Evolutionary conservation across 2,329 filamentous ascomycete species (phyloP), one percentile per base, ranked within the genome.

Genomic region (Botryosphaeria dothidea): DNA sequence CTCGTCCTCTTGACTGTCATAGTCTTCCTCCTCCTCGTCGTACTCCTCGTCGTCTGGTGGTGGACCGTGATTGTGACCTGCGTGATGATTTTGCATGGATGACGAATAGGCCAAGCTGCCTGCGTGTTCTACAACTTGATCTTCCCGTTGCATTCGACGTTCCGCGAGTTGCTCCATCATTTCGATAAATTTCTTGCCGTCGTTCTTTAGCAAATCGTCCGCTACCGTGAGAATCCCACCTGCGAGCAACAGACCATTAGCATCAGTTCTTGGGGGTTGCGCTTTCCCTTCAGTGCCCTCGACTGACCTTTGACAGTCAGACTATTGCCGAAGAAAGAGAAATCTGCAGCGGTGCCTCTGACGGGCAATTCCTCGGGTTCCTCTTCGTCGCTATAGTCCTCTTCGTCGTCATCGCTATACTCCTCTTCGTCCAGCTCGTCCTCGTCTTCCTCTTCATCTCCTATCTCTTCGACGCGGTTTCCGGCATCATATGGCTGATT

Each of bases 101-200:
- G 88, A 84, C 69, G 52, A 52, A 45, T 65, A 65, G 82, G 81
- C 61, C 83, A 79, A 74, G 84, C 84, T 68, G 86, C 84, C 64
- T 74, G 88, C 84, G 72, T 87, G 87, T 70, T 89, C 88, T 58
- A 92, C 92, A 75, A 97, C 93, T 80, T 95, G 63, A 36, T 65
- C 93, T 82, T 98, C 94, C 71, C 95, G 90, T 75, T 93, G 92
- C 94, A 99, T 97, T 72, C 95, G 88, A 72, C 94, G 92, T 81
- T 99, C 95, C 41, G 95, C 95, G 72, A 99, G 86, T 81, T 98
- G 94, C 79, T 99, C 95, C 95, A 99, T 99, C 95, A 99, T 99
- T 78, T 99, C 95, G 79, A 99, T 99, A 82, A 99, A 99, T 75
- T 97, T 96, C 80, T 96, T 97, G 73, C 95, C 95, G 79, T 99